Base-by-base conservation (phyloP, 2,329 filamentous ascomycete genomes). In the Ilyonectria destructans region DNA sequence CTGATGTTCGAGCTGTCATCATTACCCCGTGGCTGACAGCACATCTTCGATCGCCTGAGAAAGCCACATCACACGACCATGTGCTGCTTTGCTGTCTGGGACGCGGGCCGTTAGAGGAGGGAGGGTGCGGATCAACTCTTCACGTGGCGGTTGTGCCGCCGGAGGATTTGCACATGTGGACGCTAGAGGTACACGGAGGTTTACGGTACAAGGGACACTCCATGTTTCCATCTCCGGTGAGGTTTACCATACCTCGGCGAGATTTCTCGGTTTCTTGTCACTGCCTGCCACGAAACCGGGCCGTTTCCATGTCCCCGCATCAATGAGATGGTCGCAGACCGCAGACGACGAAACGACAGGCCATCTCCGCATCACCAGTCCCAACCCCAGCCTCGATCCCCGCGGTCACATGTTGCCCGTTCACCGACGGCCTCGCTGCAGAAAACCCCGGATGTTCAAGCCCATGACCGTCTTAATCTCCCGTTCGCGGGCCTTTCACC, bases 361-460 rank as follows among this genome's bases (percentile, higher is more conserved):
- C 70, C 58, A 67, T 72, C 71, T 72, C 72, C 65, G 71, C 72
- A 75, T 75, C 73, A 75, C 62, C 68, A 66, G 72, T 56, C 48
- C 71, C 33, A 33, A 52, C 67, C 56, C 58, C 69, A 62, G 70
- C 60, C 63, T 70, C 40, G 48, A 64, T 68, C 60, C 58, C 62
- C 23, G 31, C 63, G 61, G 67, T 74, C 73, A 75, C 73, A 74
- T 74, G 73, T 51, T 55, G 49, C 48, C 17, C 26, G 5, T 12
- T 29, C 62, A 46, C 57, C 66, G 65, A 71, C 60, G 29, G 56
- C 43, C 49, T 62, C 60, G 60, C 60, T 48, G 35, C 37, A 31
- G 15, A 21, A 45, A 54, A 33, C 1, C 40, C 72, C 65, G 31
- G 71, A 63, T 63, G 12, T 21, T 72, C 67, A 67, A 68, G 69